Conservation (phyloP, 2,329 filamentous ascomycete genomes). For the Trichoderma sp. region DNA sequence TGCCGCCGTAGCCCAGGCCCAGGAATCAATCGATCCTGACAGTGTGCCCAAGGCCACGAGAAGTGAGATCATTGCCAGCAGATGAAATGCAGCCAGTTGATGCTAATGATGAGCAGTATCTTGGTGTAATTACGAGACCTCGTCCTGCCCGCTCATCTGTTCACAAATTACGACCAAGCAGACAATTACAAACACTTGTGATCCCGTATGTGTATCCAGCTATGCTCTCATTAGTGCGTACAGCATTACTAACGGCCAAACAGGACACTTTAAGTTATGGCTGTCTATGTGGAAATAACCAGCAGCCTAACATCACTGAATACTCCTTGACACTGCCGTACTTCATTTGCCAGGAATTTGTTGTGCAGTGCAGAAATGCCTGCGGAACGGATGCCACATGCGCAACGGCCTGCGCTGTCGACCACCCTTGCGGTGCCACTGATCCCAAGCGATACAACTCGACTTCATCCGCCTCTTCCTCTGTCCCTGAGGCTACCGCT, state of each 20-base stretch:
- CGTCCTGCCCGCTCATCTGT: conserved; percentile 74
- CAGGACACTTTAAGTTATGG: conserved; percentile 66
- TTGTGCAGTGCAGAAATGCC: conserved; percentile 64
- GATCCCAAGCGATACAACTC: conserved; percentile 64
- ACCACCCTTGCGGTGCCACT: conserved; percentile 74
- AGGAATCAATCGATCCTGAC: conserved; percentile 65
- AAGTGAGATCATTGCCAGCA: conserved; percentile 47
- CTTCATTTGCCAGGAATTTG: conserved; percentile 74
- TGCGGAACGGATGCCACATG: conserved; percentile 64
- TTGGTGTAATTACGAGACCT: conserved; percentile 69
- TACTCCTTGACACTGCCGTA: conserved; percentile 80
- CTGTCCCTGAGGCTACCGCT: conserved; percentile 44
- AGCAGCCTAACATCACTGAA: conserved; percentile 72
- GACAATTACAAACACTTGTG: conserved; percentile 66
- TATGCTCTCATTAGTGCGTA: background rate
- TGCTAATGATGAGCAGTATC: conserved; percentile 46
- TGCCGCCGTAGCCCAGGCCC: conserved; percentile 56
- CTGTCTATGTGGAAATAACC: conserved; percentile 71
- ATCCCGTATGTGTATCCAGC: conserved; percentile 56
- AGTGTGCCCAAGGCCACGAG: conserved; percentile 57
- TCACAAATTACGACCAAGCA: conserved; percentile 58
- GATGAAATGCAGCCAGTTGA: background rate
- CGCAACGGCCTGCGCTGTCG: conserved; percentile 60
- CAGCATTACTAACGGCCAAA: conserved; percentile 3
- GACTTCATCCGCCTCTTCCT: conserved; percentile 48